Percentiles rank a stretch among this genome's conserved stretches.
Conservation (phyloP, 306 rosid species). For the Pyrus betulifolia region DNA sequence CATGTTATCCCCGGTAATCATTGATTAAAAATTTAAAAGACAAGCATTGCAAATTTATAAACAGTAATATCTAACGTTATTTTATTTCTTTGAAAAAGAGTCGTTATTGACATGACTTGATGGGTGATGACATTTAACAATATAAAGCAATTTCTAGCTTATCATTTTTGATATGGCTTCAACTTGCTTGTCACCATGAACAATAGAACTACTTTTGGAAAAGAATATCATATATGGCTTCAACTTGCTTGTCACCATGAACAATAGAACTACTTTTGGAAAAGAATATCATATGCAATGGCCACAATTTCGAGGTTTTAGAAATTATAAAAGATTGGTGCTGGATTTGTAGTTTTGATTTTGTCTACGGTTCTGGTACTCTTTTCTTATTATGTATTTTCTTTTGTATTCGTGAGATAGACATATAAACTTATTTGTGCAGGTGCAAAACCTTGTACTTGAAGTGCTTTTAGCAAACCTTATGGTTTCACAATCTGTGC, state of each 20-base stretch:
- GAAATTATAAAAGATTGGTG: background rate
- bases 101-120: background rate
- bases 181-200: background rate
- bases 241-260: background rate
- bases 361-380: background rate
- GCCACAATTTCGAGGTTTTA: background rate
- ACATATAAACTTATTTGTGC: slow-evolving; percentile 12
- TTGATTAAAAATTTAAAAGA: background rate
- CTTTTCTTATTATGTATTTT: background rate
- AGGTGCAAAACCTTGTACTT: slow-evolving; percentile 79
- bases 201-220: background rate
- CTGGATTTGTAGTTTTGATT: background rate
- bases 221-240: background rate
- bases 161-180: background rate
- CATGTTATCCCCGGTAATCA: background rate
- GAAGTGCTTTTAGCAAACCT: slow-evolving; percentile 82
- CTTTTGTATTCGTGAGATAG: background rate
- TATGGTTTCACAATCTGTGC: slow-evolving; percentile 48
- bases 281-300: background rate
- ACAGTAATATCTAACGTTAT: background rate
- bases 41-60: background rate
- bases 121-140: background rate
- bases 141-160: background rate
- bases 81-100: background rate
- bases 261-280: background rate